Conservation (phyloP, 352 stramenopile genomes). For the Phytopythium ostracodes region DNA sequence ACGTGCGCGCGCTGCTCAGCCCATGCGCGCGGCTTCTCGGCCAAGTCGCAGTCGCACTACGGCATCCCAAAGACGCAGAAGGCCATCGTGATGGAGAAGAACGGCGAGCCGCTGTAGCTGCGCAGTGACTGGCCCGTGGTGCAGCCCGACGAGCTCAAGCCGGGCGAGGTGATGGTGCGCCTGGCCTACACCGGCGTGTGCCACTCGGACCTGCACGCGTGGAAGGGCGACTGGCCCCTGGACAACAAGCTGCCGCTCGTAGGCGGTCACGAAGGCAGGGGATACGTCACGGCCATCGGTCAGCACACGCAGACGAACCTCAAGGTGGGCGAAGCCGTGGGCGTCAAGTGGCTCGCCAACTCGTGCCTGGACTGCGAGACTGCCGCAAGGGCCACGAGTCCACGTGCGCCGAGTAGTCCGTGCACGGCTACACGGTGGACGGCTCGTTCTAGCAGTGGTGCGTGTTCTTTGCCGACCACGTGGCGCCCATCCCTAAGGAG, state of each 20-base stretch:
- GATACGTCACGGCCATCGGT: conserved; percentile 41
- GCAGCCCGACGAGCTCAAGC: conserved; percentile 32
- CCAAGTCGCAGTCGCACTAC: conserved; percentile 38
- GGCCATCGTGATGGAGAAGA: conserved; percentile 35
- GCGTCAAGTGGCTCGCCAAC: conserved; percentile 41
- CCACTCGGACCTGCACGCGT: conserved; percentile 40
- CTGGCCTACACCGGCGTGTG: conserved; percentile 48
- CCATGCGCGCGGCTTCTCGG: conserved; percentile 21
- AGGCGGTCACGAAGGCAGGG: conserved; percentile 48
- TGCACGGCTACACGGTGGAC: conserved; percentile 34
- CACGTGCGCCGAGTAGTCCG: conserved; percentile 27
- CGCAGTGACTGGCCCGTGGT: conserved; percentile 39
- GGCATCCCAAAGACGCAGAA: conserved; percentile 44
- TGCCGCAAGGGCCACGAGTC: conserved; percentile 48
- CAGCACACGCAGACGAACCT: conserved; percentile 31
- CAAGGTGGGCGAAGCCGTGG: conserved; percentile 39
- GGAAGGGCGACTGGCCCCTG: conserved; percentile 25
- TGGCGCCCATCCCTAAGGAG: conserved; percentile 66
- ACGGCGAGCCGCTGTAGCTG: conserved; percentile 31
- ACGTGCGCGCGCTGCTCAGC: conserved; percentile 5
- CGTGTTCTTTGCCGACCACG: conserved; percentile 68
- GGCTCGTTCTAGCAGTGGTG: conserved; percentile 59
- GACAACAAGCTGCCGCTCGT: conserved; percentile 36
- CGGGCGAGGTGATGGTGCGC: conserved; percentile 40
- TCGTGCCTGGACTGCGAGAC: conserved; percentile 47